These are phyloP conservation scores for Ceriops zippeliana DNA, from an alignment of 345 rosid species.

Conservation along the genomic window DNA sequence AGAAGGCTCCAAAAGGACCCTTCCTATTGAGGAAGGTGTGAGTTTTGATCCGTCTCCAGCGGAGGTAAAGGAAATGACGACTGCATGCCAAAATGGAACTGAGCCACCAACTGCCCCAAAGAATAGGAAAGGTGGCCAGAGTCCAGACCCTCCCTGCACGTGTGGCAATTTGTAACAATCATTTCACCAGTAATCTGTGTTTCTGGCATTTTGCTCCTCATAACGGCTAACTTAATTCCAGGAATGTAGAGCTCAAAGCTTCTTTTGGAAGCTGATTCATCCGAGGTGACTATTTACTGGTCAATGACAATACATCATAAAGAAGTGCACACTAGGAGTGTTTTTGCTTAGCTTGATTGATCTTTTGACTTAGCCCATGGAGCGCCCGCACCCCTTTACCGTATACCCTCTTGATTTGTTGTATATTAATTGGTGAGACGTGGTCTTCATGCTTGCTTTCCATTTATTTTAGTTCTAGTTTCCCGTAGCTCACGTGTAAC, in stretches of 20 bases:
- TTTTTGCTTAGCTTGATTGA: no score
- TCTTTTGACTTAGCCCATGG: background rate
- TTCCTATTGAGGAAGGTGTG: conserved; percentile 72
- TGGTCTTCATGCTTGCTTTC: background rate
- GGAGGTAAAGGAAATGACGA: conserved; percentile 47
- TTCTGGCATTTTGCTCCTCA: background rate
- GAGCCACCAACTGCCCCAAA: conserved; percentile 39
- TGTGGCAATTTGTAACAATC: conserved; percentile 28
- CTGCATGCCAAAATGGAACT: conserved; percentile 37
- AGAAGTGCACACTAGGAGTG: no score
- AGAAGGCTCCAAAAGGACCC: conserved; percentile 82
- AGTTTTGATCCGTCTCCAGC: conserved; percentile 26
- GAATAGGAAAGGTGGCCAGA: conserved; percentile 48
- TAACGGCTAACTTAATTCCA: background rate
- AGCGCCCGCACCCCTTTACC: background rate
- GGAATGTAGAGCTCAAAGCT: background rate
- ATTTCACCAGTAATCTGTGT: background rate
- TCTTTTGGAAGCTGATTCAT: background rate
- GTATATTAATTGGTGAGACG: background rate
- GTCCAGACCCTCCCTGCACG: conserved; percentile 28
- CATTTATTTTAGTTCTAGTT: no score
- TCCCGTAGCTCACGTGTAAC: no score
- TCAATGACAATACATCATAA: no score
- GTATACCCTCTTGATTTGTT: background rate
- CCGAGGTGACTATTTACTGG: no score